phyloP scores from a whole-genome alignment of 495 filamentous ascomycete species.

The Sordaria brevicollis region DNA sequence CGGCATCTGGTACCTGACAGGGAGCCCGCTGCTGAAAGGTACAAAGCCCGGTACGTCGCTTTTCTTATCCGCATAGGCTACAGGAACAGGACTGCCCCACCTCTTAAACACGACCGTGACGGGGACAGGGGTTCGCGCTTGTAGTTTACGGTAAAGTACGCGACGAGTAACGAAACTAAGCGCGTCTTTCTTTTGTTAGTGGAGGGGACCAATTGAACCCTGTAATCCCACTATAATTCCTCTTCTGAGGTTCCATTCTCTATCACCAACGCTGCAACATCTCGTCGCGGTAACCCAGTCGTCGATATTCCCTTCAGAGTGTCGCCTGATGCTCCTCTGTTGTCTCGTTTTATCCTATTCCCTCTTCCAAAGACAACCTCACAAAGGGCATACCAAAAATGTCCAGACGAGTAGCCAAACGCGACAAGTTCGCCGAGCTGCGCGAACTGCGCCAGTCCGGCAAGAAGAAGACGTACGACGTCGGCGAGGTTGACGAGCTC shows the following conservation, averaged over 20 bases:
- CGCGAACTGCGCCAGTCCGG: conserved; percentile 75
- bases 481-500: conserved; percentile 72
- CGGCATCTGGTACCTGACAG: neutral
- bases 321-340: neutral
- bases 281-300: neutral
- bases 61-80: neutral
- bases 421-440: conserved; percentile 62
- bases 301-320: neutral
- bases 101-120: neutral
- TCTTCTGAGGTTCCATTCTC: too few species aligned
- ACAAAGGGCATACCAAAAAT: conserved; percentile 15
- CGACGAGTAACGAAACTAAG: neutral
- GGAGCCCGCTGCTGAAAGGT: neutral
- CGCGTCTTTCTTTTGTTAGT: neutral
- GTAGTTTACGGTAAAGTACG: neutral
- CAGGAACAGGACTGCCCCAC: neutral
- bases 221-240: neutral
- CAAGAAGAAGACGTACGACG: conserved; percentile 85
- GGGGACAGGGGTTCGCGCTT: neutral
- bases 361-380: neutral
- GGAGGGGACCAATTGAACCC: neutral
- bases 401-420: conserved; percentile 35
- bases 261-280: neutral
- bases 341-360: neutral
- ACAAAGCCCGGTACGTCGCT: neutral